Evolutionary conservation across 176 grass and related monocot genomes (phyloP), one percentile per base, ranked within the genome.

Genomic region (Canna indica): DNA sequence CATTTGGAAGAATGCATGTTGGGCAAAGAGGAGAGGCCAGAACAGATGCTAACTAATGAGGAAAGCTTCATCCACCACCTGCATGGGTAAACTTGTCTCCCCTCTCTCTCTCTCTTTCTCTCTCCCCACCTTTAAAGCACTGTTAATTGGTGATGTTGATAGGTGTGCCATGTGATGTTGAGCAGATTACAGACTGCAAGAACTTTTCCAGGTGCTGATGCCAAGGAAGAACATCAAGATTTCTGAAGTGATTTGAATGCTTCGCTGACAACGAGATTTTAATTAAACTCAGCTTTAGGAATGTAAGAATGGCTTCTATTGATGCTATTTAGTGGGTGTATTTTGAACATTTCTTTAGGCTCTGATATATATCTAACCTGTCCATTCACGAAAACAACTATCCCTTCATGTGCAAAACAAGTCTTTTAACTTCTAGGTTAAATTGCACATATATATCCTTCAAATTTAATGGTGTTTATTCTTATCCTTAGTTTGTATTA

Each of bases 1-100:
- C 70, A 85, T 64, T 86, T 91, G 26, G 77, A 88, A 80, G 74
- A 77, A 59, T 71, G 69, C 81, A 77, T 75, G 41, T 17, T 42
- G 46, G 66, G 64, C 65, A 82, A 83, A 84, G 75, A 81, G 59
- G 58, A 29, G 58, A 74, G 69, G 46, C 64, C 65, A 59, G 39
- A 72, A 58, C 61, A 82, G 60, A 80, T 62, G 71, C 44, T 72
- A 34, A 47, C 83, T 11, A 77, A 86, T 73, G 80, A 82, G 71
- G 81, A 29, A 41, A 22, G 69, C 27, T 84, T 78, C 76, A 70
- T 81, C 80, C 81, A 84, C 0, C 79, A 83, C 77, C 68, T 86
- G 71, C 39, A 22, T 62, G 85, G 83, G 83, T 88, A 78, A 67
- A 47, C 20, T 79, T 29, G 9, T 15, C 17, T 6, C 4, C 13